Evolutionary conservation across 2,329 filamentous ascomycete genomes (phyloP), one percentile per base, ranked within the genome.

Genomic region (Shiraia sp.): DNA sequence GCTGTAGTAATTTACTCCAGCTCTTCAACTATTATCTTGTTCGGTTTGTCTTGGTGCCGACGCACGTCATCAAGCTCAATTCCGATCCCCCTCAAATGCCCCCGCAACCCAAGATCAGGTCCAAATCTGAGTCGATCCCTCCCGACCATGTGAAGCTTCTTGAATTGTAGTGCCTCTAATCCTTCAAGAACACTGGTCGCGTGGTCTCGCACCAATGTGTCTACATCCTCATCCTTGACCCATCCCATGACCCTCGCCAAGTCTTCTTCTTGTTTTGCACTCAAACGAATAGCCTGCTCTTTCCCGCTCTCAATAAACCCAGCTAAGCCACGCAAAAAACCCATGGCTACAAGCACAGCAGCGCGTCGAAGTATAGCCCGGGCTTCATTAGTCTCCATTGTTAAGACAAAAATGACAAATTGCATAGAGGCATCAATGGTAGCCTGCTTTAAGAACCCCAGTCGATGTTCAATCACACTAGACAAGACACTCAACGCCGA

Each of bases 401-500:
- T 76, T 6, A 90, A 72, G 1, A 87, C 75, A 36, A 79, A 76
- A 40, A 88, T 68, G 39, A 79, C 80, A 17, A 87, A 72, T 49
- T 88, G 85, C 9, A 89, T 72, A 1, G 78, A 77, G 2, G 75
- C 74, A 50, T 66, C 63, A 10, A 69, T 43, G 7, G 41, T 52
- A 6, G 32, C 33, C 28, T 67, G 59, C 10, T 81, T 74, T 17
- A 70, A 32, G 12, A 82, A 55, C 6, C 70, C 63, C 0, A 80
- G 62, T 15, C 58, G 48, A 1, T 80, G 79, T 17, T 88, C 84
- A 17, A 88, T 65, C 0, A 76, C 75, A 1, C 70, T 70, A 1
- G 79, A 79, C 30, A 90, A 73, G 32, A 90, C 77, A 4, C 84
- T 86, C 6, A 90, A 65, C 3, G 86, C 83, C 15, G 86, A 88